Evolutionary conservation across 257 asterid species (phyloP).

Genomic region (Plantago ovata): DNA sequence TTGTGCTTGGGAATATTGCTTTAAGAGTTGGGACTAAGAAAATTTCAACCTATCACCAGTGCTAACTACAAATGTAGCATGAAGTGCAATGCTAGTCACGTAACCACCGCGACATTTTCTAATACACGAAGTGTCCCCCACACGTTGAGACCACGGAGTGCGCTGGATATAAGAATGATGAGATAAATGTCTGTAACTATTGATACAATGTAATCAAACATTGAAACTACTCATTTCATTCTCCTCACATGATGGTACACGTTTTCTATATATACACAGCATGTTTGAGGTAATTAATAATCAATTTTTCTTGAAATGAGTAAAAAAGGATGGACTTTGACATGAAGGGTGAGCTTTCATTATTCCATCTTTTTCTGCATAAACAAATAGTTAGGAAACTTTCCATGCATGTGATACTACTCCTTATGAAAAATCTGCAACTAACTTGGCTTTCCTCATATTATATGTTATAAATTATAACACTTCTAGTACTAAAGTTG

Average conservation of each 20-base stretch:
- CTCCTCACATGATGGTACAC: conserved; percentile 15
- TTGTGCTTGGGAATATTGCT: not conserved
- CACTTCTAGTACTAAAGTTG: not conserved
- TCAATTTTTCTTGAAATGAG: conserved; percentile 18
- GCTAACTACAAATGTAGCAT: no score
- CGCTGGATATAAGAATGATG: no score
- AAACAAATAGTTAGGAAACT: conserved; percentile 23
- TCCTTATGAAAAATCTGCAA: conserved; percentile 11
- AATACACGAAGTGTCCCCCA: no score
- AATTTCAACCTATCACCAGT: no score
- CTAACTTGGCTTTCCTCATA: conserved; percentile 17
- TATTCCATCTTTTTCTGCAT: conserved; percentile 11
- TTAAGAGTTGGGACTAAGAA: no score
- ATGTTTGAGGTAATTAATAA: not conserved
- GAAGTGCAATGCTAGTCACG: no score
- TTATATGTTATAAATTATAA: not conserved
- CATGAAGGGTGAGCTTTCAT: conserved; percentile 7
- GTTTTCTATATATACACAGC: conserved; percentile 1
- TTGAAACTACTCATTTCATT: not conserved
- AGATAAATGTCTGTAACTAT: no score
- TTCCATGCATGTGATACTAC: conserved; percentile 34
- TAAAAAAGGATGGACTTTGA: conserved; percentile 24
- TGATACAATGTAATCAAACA: not conserved
- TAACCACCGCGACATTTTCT: no score
- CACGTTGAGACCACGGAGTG: no score